phyloP scores from a whole-genome alignment of 2,329 filamentous ascomycete species.

The Fusarium fujikuroi region DNA sequence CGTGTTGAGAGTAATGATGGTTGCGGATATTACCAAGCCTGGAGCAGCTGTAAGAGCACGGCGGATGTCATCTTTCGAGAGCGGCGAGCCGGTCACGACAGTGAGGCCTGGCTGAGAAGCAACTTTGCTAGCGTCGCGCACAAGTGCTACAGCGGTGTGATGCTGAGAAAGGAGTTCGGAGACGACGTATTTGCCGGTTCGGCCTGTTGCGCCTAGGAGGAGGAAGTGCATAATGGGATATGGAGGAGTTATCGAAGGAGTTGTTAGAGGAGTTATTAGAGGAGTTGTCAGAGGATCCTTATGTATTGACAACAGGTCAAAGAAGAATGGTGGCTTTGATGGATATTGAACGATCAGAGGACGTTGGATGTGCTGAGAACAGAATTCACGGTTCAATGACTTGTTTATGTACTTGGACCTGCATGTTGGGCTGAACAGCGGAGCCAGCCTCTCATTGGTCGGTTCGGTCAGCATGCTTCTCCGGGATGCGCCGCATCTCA shows the following conservation, averaged over 20 bases:
- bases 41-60: slow-evolving; percentile 39
- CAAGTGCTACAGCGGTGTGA: slow-evolving; percentile 53
- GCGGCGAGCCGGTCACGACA: slow-evolving; percentile 49
- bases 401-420: slow-evolving; percentile 14
- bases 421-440: not conserved
- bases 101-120: slow-evolving; percentile 44
- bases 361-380: not conserved
- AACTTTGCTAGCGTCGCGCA: slow-evolving; percentile 45
- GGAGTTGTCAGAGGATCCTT: not conserved
- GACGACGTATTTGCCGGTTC: slow-evolving; percentile 56
- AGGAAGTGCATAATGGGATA: slow-evolving; percentile 51
- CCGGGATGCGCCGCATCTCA: not conserved
- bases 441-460: slow-evolving; percentile 20
- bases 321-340: not conserved
- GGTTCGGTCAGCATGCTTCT: slow-evolving; percentile 24
- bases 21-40: slow-evolving; percentile 42
- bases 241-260: fast-evolving
- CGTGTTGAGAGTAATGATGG: slow-evolving; percentile 54
- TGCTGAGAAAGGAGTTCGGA: slow-evolving; percentile 51
- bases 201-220: slow-evolving; percentile 56
- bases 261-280: not conserved
- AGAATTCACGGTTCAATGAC: not conserved
- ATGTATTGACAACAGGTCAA: not conserved
- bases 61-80: slow-evolving; percentile 49
- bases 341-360: fast-evolving